phyloP scores from a whole-genome alignment of 331 rosid species.

The Quercus tomentella region DNA sequence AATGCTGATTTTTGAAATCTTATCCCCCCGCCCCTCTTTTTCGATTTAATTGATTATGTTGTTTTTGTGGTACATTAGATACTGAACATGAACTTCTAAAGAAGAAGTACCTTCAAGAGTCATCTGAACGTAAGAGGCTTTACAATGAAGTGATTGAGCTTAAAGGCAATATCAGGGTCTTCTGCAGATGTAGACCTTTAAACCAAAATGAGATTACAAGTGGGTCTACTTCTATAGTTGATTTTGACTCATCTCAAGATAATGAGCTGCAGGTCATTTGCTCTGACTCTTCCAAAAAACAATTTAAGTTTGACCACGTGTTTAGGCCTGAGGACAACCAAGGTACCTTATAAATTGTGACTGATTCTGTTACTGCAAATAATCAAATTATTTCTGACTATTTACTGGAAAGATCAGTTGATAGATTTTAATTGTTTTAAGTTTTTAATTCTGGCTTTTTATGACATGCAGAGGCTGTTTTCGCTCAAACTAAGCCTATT shows the following conservation, averaged over 20 bases:
- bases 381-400: neutral
- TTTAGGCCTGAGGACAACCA: constrained; percentile 80
- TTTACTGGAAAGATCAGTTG: neutral
- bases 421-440: neutral
- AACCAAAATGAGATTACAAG: constrained; percentile 51
- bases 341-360: constrained; percentile 46
- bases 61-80: constrained; percentile 40
- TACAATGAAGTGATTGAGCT: constrained; percentile 92
- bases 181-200: constrained; percentile 94
- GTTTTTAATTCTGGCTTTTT: constrained; percentile 14
- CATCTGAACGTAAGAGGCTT: constrained; percentile 67
- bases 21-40: neutral
- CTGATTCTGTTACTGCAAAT: neutral
- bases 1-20: neutral
- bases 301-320: constrained; percentile 81
- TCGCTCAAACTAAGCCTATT: constrained; percentile 73
- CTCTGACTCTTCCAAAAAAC: constrained; percentile 87
- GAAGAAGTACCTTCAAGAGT: constrained; percentile 64
- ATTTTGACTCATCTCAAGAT: constrained; percentile 65
- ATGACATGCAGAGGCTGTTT: constrained; percentile 67
- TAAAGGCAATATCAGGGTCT: constrained; percentile 90
- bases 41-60: constrained; percentile 1
- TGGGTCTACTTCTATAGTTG: constrained; percentile 55
- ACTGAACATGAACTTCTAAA: constrained; percentile 66
- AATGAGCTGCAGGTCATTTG: constrained; percentile 75